Conservation (phyloP, 768 basidiomycete species). For the Strobilomyces echinocephalus region DNA sequence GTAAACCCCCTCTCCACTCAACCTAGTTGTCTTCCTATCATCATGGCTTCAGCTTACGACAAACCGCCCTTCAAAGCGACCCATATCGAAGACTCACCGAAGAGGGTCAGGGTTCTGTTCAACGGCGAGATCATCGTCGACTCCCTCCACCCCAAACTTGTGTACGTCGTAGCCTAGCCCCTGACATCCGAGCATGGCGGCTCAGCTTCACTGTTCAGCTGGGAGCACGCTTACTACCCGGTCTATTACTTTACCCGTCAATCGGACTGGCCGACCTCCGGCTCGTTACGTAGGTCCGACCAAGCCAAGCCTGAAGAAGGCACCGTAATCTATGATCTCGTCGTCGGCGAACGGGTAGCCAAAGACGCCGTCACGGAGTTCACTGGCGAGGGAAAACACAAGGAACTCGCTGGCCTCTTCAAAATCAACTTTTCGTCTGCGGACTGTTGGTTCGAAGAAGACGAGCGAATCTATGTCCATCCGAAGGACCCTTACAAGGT, state of each 20-base stretch:
- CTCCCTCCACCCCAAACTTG: slow-evolving; percentile 51
- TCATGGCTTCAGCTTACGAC: slow-evolving; percentile 15
- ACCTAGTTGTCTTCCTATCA: neutral
- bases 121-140: slow-evolving; percentile 51
- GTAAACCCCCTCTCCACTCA: too few species aligned
- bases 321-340: slow-evolving; percentile 41
- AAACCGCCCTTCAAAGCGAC: slow-evolving; percentile 38
- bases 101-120: slow-evolving; percentile 52
- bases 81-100: slow-evolving; percentile 44
- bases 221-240: slow-evolving; percentile 53
- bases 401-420: slow-evolving; percentile 43
- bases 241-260: slow-evolving; percentile 45
- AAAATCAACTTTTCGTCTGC: slow-evolving; percentile 46
- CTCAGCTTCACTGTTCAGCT: slow-evolving; percentile 34
- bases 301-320: slow-evolving; percentile 29
- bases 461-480: slow-evolving; percentile 55
- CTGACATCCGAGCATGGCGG: neutral
- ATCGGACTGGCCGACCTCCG: slow-evolving; percentile 40
- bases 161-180: slow-evolving; percentile 38
- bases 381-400: slow-evolving; percentile 24
- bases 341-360: slow-evolving; percentile 38
- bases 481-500: slow-evolving; percentile 72
- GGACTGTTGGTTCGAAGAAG: slow-evolving; percentile 69
- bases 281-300: slow-evolving; percentile 27
- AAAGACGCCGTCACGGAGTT: slow-evolving; percentile 37